These are phyloP conservation scores for Daldinia loculata DNA, from an alignment of 495 filamentous ascomycete genomes.

Conservation along the genomic window DNA sequence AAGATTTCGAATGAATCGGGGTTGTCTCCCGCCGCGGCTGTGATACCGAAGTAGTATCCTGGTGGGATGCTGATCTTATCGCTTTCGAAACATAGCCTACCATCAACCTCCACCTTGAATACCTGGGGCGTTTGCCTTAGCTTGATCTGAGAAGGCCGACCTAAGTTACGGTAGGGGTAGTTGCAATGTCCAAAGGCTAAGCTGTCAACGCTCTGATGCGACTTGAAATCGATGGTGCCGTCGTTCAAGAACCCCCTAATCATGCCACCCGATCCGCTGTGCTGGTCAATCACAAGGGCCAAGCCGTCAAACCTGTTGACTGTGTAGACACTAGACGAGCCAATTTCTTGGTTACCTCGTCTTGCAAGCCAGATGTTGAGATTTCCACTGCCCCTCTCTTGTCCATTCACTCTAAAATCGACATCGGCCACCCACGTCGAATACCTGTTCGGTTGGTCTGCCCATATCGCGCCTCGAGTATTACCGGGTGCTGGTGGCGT, in stretches of 20 bases:
- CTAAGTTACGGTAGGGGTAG: slow-evolving; percentile 90
- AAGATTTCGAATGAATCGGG: slow-evolving; percentile 95
- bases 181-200: slow-evolving; percentile 94
- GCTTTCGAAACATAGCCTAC: slow-evolving; percentile 83
- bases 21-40: slow-evolving; percentile 86
- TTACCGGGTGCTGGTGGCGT: slow-evolving; percentile 91
- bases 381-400: slow-evolving; percentile 86
- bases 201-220: slow-evolving; percentile 79
- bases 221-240: slow-evolving; percentile 80
- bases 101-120: slow-evolving; percentile 84
- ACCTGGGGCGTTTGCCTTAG: slow-evolving; percentile 69
- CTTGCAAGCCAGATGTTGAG: slow-evolving; percentile 92
- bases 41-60: slow-evolving; percentile 87
- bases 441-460: slow-evolving; percentile 67
- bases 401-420: slow-evolving; percentile 86
- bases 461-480: slow-evolving; percentile 83
- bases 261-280: slow-evolving; percentile 81
- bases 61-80: slow-evolving; percentile 78
- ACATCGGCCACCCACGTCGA: slow-evolving; percentile 81
- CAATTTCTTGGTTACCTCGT: slow-evolving; percentile 70
- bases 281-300: slow-evolving; percentile 84
- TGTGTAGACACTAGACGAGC: slow-evolving; percentile 81
- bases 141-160: slow-evolving; percentile 78
- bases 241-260: slow-evolving; percentile 95
- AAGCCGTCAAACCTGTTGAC: slow-evolving; percentile 85